Evolutionary conservation across 2,329 filamentous ascomycete species (phyloP), one percentile per base, ranked within the genome.

Genomic region (Pleomassaria siparia): DNA sequence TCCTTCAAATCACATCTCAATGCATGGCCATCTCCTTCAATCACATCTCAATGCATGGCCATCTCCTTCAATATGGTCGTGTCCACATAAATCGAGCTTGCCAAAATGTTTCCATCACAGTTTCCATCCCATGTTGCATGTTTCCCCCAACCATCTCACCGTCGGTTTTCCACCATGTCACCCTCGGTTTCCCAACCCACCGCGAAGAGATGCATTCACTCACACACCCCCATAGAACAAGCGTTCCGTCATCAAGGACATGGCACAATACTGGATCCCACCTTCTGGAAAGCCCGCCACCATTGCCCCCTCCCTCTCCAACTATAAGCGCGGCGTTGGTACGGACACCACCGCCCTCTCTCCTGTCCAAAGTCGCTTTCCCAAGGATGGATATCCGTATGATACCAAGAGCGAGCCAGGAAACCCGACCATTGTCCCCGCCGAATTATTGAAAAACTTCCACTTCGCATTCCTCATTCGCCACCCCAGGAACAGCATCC

Each of bases 401-500:
- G 58, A 74, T 50, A 85, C 82, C 2, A 68, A 72, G 26, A 65
- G 74, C 2, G 86, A 92, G 72, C 76, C 80, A 2, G 79, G 79
- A 47, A 97, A 97, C 72, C 92, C 91, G 1, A 95, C 91, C 1
- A 86, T 95, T 21, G 75, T 97, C 42, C 94, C 94, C 2, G 74
- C 82, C 22, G 82, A 84, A 24, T 75, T 89, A 49, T 78, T 97
- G 48, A 81, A 84, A 64, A 79, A 84, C 57, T 97, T 95, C 74
- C 91, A 96, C 72, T 97, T 92, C 75, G 89, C 91, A 18, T 97
- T 99, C 74, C 81, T 97, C 54, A 97, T 99, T 77, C 91, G 94
- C 47, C 91, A 97, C 70, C 94, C 94, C n/a, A 85, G 89, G 62
- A 85, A 84, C 67, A 88, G 89, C 62, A 91, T 97, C 56, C 94